Conservation (phyloP, 2,329 filamentous ascomycete genomes). For the Basipetospora chlamydospora region DNA sequence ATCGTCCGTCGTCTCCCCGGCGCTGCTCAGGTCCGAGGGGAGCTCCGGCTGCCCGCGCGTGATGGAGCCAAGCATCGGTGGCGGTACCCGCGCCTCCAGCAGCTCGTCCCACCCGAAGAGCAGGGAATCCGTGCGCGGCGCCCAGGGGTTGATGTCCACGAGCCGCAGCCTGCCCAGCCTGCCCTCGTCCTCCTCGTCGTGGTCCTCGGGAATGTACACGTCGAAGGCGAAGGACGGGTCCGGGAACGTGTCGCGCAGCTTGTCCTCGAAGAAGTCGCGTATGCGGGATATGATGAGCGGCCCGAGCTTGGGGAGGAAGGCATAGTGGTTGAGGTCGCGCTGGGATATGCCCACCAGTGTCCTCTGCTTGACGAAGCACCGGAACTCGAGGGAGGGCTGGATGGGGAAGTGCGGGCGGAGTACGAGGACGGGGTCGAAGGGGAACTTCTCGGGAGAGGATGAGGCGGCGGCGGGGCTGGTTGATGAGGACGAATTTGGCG, state of each 20-base stretch:
- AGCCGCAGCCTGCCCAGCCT: conserved; percentile 69
- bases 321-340: conserved; percentile 79
- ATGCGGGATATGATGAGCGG: conserved; percentile 54
- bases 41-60: conserved; percentile 9
- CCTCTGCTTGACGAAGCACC: conserved; percentile 81
- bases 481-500: too few relatives aligned
- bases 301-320: conserved; percentile 56
- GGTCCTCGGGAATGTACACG: conserved; percentile 69
- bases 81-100: conserved; percentile 51
- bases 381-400: conserved; percentile 84
- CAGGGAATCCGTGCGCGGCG: conserved; percentile 71
- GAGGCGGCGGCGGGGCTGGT: conserved; percentile 27
- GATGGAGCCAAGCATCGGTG: conserved; percentile 36
- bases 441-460: conserved; percentile 18
- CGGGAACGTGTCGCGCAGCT: conserved; percentile 62
- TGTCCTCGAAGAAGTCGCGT: conserved; percentile 60
- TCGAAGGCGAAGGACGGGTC: conserved; percentile 82
- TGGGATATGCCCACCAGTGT: conserved; percentile 73
- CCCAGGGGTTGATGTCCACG: conserved; percentile 94
- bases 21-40: conserved; percentile 20
- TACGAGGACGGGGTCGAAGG: conserved; percentile 66
- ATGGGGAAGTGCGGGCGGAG: conserved; percentile 78
- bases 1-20: conserved; percentile 21
- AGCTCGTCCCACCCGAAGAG: conserved; percentile 86
- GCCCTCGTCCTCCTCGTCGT: conserved; percentile 34